Conservation (phyloP, 2,329 filamentous ascomycete genomes). For the Monosporascus sp. region DNA sequence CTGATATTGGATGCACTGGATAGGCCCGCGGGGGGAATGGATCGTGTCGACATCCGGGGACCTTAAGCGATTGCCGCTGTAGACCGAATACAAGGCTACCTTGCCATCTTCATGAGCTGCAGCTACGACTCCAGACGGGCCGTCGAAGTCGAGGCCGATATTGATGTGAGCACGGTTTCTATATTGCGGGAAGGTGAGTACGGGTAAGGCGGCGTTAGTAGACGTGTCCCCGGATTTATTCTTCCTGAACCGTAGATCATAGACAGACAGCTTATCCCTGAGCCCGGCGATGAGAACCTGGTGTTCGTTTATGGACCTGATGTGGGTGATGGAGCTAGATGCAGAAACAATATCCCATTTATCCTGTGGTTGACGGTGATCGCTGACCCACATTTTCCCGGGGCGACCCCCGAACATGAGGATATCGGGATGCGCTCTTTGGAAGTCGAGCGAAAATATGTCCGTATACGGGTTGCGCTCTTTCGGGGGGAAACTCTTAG, state of each 20-base stretch:
- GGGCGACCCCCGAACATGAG: slow-evolving; percentile 48
- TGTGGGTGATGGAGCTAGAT: slow-evolving; percentile 40
- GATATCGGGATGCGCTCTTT: slow-evolving; percentile 36
- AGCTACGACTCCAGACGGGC: slow-evolving; percentile 44
- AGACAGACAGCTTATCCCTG: slow-evolving; percentile 44
- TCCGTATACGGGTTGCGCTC: slow-evolving; percentile 24
- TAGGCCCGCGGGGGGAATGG: slow-evolving; percentile 18
- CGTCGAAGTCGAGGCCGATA: slow-evolving; percentile 48
- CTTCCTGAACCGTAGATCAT: slow-evolving; percentile 47
- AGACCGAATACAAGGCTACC: slow-evolving; percentile 45
- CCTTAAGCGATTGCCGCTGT: slow-evolving; percentile 36
- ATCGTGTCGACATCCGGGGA: slow-evolving; percentile 15
- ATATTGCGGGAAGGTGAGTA: slow-evolving; percentile 46
- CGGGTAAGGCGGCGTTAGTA: slow-evolving; percentile 26
- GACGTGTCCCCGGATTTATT: too few species aligned
- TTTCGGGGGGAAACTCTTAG: slow-evolving; percentile 14
- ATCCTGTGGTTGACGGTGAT: slow-evolving; percentile 32
- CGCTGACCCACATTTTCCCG: slow-evolving; percentile 40
- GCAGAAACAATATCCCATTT: slow-evolving; percentile 23
- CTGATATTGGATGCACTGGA: slow-evolving; percentile 42
- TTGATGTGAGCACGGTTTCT: slow-evolving; percentile 42
- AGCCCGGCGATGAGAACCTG: slow-evolving; percentile 51
- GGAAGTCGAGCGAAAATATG: slow-evolving; percentile 46
- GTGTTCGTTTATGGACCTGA: slow-evolving; percentile 43
- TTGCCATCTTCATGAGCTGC: slow-evolving; percentile 47